These are phyloP conservation scores for Fusarium sp. DNA, from an alignment of 2,329 filamentous ascomycete species.

Conservation along the genomic window DNA sequence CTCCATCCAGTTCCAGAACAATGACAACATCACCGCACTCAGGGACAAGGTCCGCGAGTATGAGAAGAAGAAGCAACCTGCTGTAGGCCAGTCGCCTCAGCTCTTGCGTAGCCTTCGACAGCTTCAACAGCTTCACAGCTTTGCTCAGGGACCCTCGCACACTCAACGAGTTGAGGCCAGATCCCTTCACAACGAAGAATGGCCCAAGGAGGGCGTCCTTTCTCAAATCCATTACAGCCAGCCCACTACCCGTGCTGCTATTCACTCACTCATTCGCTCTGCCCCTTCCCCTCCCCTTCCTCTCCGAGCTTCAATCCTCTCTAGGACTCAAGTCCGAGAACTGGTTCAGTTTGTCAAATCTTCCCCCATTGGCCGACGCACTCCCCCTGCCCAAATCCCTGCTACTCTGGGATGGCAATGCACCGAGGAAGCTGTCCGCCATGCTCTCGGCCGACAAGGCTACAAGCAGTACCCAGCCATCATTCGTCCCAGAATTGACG, in stretches of 20 bases:
- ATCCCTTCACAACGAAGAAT: not conserved
- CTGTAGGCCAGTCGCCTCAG: not conserved
- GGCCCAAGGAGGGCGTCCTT: not conserved
- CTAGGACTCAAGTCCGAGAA: slow-evolving; percentile 2
- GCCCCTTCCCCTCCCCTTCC: not conserved
- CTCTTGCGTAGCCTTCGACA: not conserved
- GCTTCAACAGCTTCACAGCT: not conserved
- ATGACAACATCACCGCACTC: not conserved
- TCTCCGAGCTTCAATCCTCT: slow-evolving; percentile 3
- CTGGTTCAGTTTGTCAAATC: slow-evolving; percentile 30
- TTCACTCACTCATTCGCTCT: not conserved
- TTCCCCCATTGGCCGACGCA: slow-evolving; percentile 25
- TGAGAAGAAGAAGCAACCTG: not conserved
- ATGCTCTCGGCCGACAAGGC: slow-evolving; percentile 24
- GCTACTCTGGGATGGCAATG: slow-evolving; percentile 18
- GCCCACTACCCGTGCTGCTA: not conserved
- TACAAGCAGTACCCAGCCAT: slow-evolving; percentile 31
- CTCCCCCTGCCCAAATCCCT: slow-evolving; percentile 16
- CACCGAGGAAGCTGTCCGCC: slow-evolving; percentile 12
- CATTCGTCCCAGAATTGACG: slow-evolving; percentile 19
- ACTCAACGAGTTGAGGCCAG: not conserved
- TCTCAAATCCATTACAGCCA: not conserved
- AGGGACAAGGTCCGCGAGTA: not conserved
- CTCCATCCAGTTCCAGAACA: not conserved
- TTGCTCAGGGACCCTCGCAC: not conserved